Conservation (phyloP, 352 stramenopile species). For the Phytophthora boehmeriae region DNA sequence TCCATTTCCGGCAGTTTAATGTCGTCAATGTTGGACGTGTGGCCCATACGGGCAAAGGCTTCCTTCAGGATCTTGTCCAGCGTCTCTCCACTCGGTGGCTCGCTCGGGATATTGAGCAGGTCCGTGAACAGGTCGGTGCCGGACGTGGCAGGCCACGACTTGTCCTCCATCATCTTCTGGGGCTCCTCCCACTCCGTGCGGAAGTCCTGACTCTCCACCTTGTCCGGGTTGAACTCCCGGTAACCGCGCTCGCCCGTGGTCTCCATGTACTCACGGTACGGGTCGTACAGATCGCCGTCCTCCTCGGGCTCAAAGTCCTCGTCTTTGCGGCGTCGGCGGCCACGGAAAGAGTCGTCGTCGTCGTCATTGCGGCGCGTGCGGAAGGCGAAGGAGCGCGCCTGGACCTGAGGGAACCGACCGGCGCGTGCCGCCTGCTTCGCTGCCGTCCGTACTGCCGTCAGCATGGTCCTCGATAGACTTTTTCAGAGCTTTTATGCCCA, state of each 20-base stretch:
- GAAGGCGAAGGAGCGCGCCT: conserved; percentile 23
- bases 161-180: conserved; percentile 87
- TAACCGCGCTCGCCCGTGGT: conserved; percentile 68
- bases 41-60: conserved; percentile 75
- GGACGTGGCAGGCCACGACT: conserved; percentile 84
- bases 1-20: conserved; percentile 78
- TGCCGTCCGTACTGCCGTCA: conserved; percentile 51
- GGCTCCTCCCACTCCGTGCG: conserved; percentile 78
- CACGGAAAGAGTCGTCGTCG: conserved; percentile 35
- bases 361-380: conserved; percentile 18
- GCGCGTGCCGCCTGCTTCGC: conserved; percentile 34
- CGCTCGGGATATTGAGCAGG: conserved; percentile 77
- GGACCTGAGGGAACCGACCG: conserved; percentile 13
- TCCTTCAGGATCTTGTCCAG: conserved; percentile 72
- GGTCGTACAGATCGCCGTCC: conserved; percentile 68
- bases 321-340: conserved; percentile 23
- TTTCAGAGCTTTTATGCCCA: conserved; percentile 19
- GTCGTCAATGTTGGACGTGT: conserved; percentile 70
- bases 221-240: conserved; percentile 82
- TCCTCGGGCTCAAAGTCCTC: conserved; percentile 24
- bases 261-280: conserved; percentile 86
- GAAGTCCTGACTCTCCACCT: conserved; percentile 52
- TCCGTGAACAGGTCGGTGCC: conserved; percentile 82
- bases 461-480: conserved; percentile 14
- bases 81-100: conserved; percentile 62